Percentiles rank a stretch among this genome's conserved stretches.
Conservation (phyloP, 208 protist genomes). For the Sergeia podlipaevii region DNA sequence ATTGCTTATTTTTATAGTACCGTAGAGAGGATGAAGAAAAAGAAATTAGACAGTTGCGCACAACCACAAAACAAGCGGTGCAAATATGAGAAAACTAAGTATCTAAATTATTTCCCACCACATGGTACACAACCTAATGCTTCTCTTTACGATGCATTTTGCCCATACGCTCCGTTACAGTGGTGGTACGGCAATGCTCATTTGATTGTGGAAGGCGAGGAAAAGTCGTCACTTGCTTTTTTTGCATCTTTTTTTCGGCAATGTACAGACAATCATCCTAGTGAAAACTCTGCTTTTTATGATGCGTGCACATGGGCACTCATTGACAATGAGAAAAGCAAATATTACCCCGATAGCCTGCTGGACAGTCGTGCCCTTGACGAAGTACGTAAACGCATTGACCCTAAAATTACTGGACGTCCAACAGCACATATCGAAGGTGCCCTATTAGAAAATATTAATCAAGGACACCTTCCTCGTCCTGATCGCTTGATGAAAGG, state of each 20-base stretch:
- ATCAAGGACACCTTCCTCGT: constrained; percentile 24
- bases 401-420: constrained; percentile 11
- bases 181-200: constrained; percentile 62
- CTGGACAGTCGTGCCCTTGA: constrained; percentile 27
- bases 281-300: constrained; percentile 9
- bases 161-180: constrained; percentile 20
- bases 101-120: constrained; percentile 16
- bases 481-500: constrained; percentile 33
- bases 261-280: constrained; percentile 17
- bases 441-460: constrained; percentile 28
- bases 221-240: constrained; percentile 25
- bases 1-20: no score
- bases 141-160: constrained; percentile 17
- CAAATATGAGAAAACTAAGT: background rate
- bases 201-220: constrained; percentile 17
- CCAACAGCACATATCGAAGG: constrained; percentile 11
- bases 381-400: constrained; percentile 18
- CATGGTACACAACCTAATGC: constrained; percentile 13
- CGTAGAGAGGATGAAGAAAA: no score
- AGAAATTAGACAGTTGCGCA: no score
- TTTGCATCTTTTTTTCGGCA: constrained; percentile 51
- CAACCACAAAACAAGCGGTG: background rate
- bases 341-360: constrained; percentile 49
- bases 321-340: constrained; percentile 28
- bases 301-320: constrained; percentile 57